Percentiles rank a stretch among this genome's conserved stretches.
Conservation (phyloP, 108 stramenopile genomes). For the Nitzschia sp. region DNA sequence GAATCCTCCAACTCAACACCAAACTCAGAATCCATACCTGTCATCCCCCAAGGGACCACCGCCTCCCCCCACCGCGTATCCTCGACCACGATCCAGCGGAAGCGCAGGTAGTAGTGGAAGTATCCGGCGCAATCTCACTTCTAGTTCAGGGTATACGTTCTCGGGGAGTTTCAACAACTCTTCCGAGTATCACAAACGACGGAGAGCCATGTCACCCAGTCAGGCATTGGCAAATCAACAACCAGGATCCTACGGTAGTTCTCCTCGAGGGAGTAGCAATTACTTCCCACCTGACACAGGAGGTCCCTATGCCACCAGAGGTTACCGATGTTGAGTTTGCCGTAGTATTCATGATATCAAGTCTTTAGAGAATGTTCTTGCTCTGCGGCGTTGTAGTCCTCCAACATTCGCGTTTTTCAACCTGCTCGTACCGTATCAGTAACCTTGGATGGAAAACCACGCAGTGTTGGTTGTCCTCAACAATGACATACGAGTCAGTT, state of each 20-base stretch:
- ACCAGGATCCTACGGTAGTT: conserved; percentile 12
- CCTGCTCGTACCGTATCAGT: no score
- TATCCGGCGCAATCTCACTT: conserved; percentile 9
- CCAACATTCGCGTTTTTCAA: no score
- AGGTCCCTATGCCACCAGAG: no score
- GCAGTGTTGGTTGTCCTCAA: no score
- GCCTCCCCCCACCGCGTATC: not conserved
- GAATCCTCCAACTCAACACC: not conserved
- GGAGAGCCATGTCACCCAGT: conserved; percentile 16
- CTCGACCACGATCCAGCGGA: conserved; percentile 7
- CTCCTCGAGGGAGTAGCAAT: no score
- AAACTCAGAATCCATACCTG: not conserved
- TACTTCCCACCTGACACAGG: no score
- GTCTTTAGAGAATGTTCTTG: no score
- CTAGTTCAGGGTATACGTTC: conserved; percentile 14
- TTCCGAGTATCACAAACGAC: not conserved
- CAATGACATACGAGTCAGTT: no score
- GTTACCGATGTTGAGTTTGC: no score
- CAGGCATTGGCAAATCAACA: conserved; percentile 12
- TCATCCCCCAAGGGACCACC: not conserved
- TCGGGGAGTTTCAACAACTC: not conserved
- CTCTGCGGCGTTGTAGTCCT: no score
- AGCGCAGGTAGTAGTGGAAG: conserved; percentile 9
- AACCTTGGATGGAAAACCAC: no score
- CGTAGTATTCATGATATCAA: no score